Conservation (phyloP, 106 monocot genomes). For the Agapanthus africanus region DNA sequence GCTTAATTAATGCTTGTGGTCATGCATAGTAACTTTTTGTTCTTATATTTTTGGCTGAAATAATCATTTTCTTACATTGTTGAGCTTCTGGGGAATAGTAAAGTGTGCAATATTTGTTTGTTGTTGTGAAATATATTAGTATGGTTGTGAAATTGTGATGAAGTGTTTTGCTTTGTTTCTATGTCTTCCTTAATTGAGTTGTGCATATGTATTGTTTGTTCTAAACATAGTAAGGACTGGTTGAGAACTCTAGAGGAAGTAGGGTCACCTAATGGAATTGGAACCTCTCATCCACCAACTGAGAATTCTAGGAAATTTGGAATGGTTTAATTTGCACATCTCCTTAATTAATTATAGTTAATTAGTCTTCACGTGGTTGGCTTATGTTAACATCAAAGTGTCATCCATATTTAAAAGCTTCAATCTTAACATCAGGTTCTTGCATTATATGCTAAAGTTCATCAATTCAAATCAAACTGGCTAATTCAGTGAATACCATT, state of each 20-base stretch:
- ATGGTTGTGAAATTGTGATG: slow-evolving; percentile 4
- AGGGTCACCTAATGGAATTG: slow-evolving; percentile 7
- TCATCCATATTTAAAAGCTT: slow-evolving; percentile 1
- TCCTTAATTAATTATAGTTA: neutral
- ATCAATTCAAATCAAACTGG: no score
- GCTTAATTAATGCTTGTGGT: no score
- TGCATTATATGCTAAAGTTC: neutral
- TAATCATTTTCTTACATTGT: no score
- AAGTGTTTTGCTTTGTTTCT: neutral
- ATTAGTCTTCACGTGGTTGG: neutral
- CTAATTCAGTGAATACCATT: no score
- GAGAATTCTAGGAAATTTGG: neutral
- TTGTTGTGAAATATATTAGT: neutral
- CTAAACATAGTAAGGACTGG: neutral
- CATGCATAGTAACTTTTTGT: no score
- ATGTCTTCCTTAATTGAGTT: neutral
- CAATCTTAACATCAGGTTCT: neutral
- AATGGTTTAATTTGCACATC: neutral
- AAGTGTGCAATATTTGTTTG: neutral
- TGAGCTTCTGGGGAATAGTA: neutral
- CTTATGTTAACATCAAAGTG: neutral
- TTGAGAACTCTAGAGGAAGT: slow-evolving; percentile 4
- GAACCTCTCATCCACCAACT: neutral
- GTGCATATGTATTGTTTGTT: neutral
- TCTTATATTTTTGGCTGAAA: no score